phyloP scores from a whole-genome alignment of 306 rosid species.

The Sicyos baderoa region DNA sequence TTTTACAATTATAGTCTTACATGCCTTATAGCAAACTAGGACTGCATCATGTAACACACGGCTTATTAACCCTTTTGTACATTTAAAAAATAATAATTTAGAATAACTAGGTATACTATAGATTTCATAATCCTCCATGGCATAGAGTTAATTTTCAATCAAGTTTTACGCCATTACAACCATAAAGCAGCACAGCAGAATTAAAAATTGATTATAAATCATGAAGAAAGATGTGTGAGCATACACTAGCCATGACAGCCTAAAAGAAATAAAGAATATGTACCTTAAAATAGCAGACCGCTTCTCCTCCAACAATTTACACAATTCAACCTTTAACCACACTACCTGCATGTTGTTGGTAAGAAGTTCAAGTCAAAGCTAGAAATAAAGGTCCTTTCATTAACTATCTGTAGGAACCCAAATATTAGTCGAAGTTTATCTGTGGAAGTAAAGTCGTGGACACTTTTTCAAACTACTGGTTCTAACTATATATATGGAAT shows the following conservation, averaged over 20 bases:
- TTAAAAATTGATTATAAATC: not conserved
- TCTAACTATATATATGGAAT: not conserved
- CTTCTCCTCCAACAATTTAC: slow-evolving; percentile 79
- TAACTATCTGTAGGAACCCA: not conserved
- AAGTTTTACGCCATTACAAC: not conserved
- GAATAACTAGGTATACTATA: not conserved
- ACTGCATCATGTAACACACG: too few species aligned
- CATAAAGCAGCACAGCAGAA: slow-evolving; percentile 6
- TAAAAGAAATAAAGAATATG: slow-evolving; percentile 16
- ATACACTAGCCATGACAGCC: not conserved
- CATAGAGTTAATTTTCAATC: not conserved
- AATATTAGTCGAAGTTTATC: not conserved
- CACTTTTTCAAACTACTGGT: not conserved
- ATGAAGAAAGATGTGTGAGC: slow-evolving; percentile 7
- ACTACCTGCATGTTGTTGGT: slow-evolving; percentile 52
- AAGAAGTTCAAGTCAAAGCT: not conserved
- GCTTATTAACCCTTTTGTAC: too few species aligned
- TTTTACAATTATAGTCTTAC: too few species aligned
- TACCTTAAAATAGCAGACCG: slow-evolving; percentile 88
- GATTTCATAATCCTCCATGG: not conserved
- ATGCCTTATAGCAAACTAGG: too few species aligned
- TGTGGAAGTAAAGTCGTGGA: not conserved
- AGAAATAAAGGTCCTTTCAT: slow-evolving; percentile 7
- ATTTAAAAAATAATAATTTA: not conserved
- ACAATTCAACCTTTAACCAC: slow-evolving; percentile 79